A percentile compares a stretch with the other conserved stretches of the same genome.
These are phyloP conservation scores for Sporothrix humicola DNA, from an alignment of 2,329 filamentous ascomycete genomes.

Conservation along the genomic window DNA sequence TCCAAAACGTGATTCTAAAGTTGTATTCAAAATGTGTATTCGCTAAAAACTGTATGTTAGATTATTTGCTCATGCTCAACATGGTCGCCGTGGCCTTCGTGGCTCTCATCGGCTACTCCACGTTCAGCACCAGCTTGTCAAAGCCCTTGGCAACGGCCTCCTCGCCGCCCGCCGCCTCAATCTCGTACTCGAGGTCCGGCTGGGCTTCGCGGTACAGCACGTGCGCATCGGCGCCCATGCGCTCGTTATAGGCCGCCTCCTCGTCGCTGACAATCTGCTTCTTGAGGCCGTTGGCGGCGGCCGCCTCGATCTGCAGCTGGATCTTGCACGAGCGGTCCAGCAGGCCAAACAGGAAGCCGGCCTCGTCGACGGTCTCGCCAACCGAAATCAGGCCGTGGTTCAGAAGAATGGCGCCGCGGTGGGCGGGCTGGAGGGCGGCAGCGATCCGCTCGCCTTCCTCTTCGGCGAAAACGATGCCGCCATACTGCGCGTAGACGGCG, in stretches of 20 bases:
- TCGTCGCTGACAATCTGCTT: slow-evolving; percentile 51
- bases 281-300: slow-evolving; percentile 51
- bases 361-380: slow-evolving; percentile 74
- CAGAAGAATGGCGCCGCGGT: slow-evolving; percentile 68
- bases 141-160: slow-evolving; percentile 41
- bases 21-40: not conserved
- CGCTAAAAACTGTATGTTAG: not conserved
- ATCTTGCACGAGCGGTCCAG: slow-evolving; percentile 72
- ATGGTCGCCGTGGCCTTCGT: not conserved
- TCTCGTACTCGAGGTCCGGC: slow-evolving; percentile 54
- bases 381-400: slow-evolving; percentile 77
- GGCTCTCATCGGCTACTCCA: not conserved
- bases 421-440: slow-evolving; percentile 60
- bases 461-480: slow-evolving; percentile 61
- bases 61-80: not conserved
- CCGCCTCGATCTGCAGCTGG: slow-evolving; percentile 71
- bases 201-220: slow-evolving; percentile 55
- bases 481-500: slow-evolving; percentile 65
- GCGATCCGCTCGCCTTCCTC: slow-evolving; percentile 71
- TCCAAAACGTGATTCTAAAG: not conserved
- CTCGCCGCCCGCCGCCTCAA: slow-evolving; percentile 49
- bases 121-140: slow-evolving; percentile 37
- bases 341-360: slow-evolving; percentile 70
- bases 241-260: slow-evolving; percentile 49
- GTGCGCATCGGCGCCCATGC: slow-evolving; percentile 55